Conservation (phyloP, 2,329 filamentous ascomycete genomes). For the Colletotrichum theobromicola region DNA sequence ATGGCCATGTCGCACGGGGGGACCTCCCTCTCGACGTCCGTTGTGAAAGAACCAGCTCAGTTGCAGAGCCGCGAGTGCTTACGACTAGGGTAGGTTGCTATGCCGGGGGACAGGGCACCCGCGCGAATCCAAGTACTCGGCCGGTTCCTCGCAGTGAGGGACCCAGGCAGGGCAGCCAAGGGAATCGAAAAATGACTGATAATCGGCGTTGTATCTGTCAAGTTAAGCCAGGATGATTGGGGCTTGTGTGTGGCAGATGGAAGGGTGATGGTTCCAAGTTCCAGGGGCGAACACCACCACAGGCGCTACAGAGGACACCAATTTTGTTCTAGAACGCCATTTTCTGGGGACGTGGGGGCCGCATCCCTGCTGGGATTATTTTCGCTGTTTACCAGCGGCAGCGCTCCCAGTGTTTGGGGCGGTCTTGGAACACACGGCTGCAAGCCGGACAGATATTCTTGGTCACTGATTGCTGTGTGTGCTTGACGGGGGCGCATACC, state of each 20-base stretch:
- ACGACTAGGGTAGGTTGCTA: neutral
- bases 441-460: neutral
- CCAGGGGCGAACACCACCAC: conserved; percentile 11
- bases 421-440: neutral
- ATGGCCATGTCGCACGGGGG: neutral
- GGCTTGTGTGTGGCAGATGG: neutral
- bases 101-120: neutral
- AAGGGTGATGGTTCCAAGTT: conserved; percentile 6
- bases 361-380: conserved; percentile 17
- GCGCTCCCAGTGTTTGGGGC: neutral
- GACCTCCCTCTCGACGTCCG: neutral
- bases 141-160: neutral
- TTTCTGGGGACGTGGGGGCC: conserved; percentile 21
- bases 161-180: neutral
- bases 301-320: neutral
- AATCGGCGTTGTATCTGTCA: neutral
- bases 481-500: neutral
- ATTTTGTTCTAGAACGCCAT: conserved; percentile 22
- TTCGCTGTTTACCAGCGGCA: conserved; percentile 7
- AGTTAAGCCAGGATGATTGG: neutral
- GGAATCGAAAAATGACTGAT: neutral
- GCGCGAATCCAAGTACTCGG: conserved; percentile 7
- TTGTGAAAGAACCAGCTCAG: neutral
- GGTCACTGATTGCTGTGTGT: neutral
- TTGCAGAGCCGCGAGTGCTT: neutral